Conservation (phyloP, 257 asterid species). For the Fraxinus cuspidata region DNA sequence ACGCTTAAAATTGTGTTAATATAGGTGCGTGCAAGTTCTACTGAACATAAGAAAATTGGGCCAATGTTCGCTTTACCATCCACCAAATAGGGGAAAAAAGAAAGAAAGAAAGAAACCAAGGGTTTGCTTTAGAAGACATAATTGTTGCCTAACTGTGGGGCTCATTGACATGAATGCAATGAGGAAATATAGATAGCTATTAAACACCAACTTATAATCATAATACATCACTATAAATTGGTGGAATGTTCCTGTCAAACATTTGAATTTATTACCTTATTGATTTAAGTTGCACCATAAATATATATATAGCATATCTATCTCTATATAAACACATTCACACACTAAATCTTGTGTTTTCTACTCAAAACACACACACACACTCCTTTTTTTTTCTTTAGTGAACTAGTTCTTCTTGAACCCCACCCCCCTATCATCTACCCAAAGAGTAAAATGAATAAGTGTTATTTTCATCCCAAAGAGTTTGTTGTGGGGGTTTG, state of each 20-base stretch:
- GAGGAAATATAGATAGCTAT: background rate
- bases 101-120: background rate
- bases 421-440: background rate
- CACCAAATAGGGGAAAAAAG: background rate
- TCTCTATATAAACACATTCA: background rate
- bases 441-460: background rate
- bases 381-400: background rate
- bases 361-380: background rate
- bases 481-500: conserved; percentile 42
- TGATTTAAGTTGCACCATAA: background rate
- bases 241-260: conserved; percentile 1
- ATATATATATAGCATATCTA: background rate
- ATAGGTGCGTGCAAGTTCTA: background rate
- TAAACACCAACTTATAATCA: background rate
- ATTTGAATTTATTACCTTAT: background rate
- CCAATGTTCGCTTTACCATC: background rate
- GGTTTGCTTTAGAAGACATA: background rate
- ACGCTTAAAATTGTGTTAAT: background rate
- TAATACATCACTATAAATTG: background rate
- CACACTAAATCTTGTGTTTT: background rate
- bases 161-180: background rate
- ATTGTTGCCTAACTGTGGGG: background rate
- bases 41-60: background rate
- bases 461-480: conserved; percentile 39
- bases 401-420: conserved; percentile 2